A percentile compares a stretch with the other conserved stretches of the same genome.
Conservation (phyloP, 768 basidiomycete species). For the Holtermanniella nyarrowii region DNA sequence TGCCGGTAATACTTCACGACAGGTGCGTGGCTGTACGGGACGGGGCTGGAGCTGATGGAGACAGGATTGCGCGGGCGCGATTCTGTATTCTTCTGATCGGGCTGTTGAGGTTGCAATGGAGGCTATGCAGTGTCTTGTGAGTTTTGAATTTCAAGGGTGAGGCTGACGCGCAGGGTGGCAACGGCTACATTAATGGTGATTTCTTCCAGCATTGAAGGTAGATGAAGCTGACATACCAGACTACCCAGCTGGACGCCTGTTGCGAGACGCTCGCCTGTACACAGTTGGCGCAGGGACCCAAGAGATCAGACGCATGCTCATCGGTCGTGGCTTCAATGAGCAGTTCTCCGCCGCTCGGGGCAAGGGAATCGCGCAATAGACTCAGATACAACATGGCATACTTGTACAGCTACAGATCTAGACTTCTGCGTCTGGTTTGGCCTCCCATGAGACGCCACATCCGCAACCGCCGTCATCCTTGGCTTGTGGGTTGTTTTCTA, state of each 20-base stretch:
- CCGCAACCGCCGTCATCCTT: slow-evolving; percentile 77
- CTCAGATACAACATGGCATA: background rate
- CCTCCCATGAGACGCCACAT: slow-evolving; percentile 92
- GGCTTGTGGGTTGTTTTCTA: slow-evolving; percentile 78
- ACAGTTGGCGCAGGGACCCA: slow-evolving; percentile 95
- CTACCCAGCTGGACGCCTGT: slow-evolving; percentile 75
- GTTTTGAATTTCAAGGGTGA: too few species aligned
- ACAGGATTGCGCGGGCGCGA: slow-evolving; percentile 90
- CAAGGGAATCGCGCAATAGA: slow-evolving; percentile 20
- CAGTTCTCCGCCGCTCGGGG: slow-evolving; percentile 21
- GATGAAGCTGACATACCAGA: slow-evolving; percentile 46
- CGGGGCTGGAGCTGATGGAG: background rate
- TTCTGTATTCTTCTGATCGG: slow-evolving; percentile 83
- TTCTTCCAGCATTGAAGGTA: background rate
- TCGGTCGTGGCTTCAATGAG: slow-evolving; percentile 84
- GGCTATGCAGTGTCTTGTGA: slow-evolving; percentile 75
- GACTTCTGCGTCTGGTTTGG: too few species aligned
- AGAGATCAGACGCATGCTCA: slow-evolving; percentile 87
- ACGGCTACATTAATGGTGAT: slow-evolving; percentile 88
- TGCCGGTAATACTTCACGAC: slow-evolving; percentile 34
- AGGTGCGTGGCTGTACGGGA: slow-evolving; percentile 17
- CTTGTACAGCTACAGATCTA: slow-evolving; percentile 7
- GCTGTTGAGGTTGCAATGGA: slow-evolving; percentile 84
- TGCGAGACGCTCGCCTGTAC: slow-evolving; percentile 79
- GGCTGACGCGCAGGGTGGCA: slow-evolving; percentile 50